Evolutionary conservation across 495 filamentous ascomycete genomes (phyloP).

Genomic region (Penicillium subrubescens): DNA sequence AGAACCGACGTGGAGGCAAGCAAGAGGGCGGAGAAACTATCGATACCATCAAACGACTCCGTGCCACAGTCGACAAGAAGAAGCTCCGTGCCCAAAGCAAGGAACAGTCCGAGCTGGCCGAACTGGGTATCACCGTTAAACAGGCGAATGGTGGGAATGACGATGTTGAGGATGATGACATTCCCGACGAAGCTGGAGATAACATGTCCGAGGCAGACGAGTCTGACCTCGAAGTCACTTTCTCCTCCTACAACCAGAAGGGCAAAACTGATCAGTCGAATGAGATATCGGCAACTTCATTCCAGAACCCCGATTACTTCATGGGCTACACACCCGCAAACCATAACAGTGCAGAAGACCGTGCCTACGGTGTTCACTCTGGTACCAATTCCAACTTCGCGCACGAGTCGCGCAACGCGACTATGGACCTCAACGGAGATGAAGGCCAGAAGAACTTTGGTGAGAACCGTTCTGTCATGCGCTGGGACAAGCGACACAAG

Average conservation of each 20-base stretch:
- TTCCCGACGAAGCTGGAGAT: slow-evolving; percentile 46
- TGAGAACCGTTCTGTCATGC: slow-evolving; percentile 71
- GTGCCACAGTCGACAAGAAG: slow-evolving; percentile 53
- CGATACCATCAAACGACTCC: slow-evolving; percentile 74
- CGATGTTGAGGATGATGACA: slow-evolving; percentile 37
- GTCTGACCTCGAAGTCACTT: slow-evolving; percentile 78
- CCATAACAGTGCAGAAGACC: slow-evolving; percentile 78
- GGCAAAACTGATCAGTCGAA: slow-evolving; percentile 33
- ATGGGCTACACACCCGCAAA: slow-evolving; percentile 89
- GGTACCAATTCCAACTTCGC: slow-evolving; percentile 76
- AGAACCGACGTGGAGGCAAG: slow-evolving; percentile 64
- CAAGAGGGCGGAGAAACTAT: slow-evolving; percentile 62
- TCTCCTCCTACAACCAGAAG: slow-evolving; percentile 59
- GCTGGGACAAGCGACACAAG: slow-evolving; percentile 96
- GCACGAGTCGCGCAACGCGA: slow-evolving; percentile 74
- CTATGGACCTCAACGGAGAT: slow-evolving; percentile 88
- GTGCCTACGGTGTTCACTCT: slow-evolving; percentile 88
- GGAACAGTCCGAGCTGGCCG: slow-evolving; percentile 29
- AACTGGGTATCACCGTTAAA: slow-evolving; percentile 31
- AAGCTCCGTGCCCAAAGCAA: slow-evolving; percentile 39
- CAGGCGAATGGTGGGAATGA: slow-evolving; percentile 24
- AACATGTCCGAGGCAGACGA: slow-evolving; percentile 72
- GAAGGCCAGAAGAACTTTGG: slow-evolving; percentile 77
- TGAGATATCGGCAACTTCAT: slow-evolving; percentile 47
- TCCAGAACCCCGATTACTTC: slow-evolving; percentile 85